phyloP scores from a whole-genome alignment of 768 basidiomycete genomes.

The Leucocoprinus leucothites region DNA sequence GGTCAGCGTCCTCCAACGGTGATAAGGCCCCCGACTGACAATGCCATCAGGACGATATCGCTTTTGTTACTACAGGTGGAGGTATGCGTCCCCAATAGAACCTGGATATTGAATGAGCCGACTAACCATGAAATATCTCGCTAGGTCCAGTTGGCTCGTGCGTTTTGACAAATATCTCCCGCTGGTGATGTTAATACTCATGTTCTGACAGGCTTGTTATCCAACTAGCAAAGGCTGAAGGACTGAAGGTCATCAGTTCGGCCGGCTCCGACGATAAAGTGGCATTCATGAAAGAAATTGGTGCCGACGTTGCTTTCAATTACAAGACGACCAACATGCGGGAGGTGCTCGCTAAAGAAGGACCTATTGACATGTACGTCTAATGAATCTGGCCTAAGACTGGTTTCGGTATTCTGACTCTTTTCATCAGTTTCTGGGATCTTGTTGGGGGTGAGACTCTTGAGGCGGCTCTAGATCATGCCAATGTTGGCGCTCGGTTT shows the following conservation, averaged over 20 bases:
- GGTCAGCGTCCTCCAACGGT: constrained; percentile 18
- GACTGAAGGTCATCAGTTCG: constrained; percentile 64
- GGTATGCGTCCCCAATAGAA: constrained; percentile 18
- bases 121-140: neutral
- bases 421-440: constrained; percentile 46
- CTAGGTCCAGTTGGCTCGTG: constrained; percentile 57
- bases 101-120: no score
- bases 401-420: no score
- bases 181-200: no score
- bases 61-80: constrained; percentile 38
- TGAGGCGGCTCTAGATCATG: constrained; percentile 49
- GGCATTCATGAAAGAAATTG: constrained; percentile 51
- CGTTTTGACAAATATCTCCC: no score
- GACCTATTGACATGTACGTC: constrained; percentile 41
- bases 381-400: neutral
- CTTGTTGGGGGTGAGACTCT: constrained; percentile 60
- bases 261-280: constrained; percentile 76
- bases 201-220: constrained; percentile 31
- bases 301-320: constrained; percentile 70
- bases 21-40: neutral
- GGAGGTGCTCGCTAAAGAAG: constrained; percentile 53
- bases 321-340: constrained; percentile 59
- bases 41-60: constrained; percentile 33
- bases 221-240: constrained; percentile 49
- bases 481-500: constrained; percentile 44